Percentiles rank a stretch among this genome's conserved stretches.
These are phyloP conservation scores for Ambrosia artemisiifolia DNA, from an alignment of 129 eudicot genomes.

Conservation along the genomic window DNA sequence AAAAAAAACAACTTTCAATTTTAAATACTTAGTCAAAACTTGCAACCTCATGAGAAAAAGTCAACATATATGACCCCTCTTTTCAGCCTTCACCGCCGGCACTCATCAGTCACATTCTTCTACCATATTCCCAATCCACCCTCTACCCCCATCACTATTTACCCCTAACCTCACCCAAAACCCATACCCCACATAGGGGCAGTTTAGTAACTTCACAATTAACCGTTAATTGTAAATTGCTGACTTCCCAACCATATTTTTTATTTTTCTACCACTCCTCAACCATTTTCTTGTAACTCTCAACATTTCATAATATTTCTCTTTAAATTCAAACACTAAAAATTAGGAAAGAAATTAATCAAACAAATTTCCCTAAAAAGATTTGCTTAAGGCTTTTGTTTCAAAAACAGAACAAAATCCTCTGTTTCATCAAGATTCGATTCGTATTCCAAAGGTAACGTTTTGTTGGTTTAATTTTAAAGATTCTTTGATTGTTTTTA, in stretches of 20 bases:
- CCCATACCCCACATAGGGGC: not conserved
- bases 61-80: slow-evolving; percentile 28
- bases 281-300: slow-evolving; percentile 20
- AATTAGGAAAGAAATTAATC: not conserved
- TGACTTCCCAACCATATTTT: slow-evolving; percentile 10
- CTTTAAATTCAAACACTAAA: slow-evolving; percentile 15
- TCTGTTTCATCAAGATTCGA: slow-evolving; percentile 23
- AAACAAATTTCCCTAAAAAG: not conserved
- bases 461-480: not conserved
- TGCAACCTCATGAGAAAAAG: not conserved
- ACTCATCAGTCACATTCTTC: slow-evolving; percentile 20
- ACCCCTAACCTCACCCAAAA: not conserved
- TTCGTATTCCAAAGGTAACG: slow-evolving; percentile 38
- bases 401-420: not conserved
- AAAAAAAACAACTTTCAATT: not conserved
- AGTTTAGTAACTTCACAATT: not conserved
- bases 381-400: not conserved
- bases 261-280: slow-evolving; percentile 18
- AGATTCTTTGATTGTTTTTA: slow-evolving; percentile 11
- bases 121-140: not conserved
- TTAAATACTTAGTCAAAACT: slow-evolving; percentile 5
- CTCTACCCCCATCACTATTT: not conserved
- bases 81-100: slow-evolving; percentile 36
- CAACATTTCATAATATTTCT: slow-evolving; percentile 21
- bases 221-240: slow-evolving; percentile 9